These are phyloP conservation scores for Phytophthora syringae DNA, from an alignment of 352 stramenopile species.

Conservation along the genomic window DNA sequence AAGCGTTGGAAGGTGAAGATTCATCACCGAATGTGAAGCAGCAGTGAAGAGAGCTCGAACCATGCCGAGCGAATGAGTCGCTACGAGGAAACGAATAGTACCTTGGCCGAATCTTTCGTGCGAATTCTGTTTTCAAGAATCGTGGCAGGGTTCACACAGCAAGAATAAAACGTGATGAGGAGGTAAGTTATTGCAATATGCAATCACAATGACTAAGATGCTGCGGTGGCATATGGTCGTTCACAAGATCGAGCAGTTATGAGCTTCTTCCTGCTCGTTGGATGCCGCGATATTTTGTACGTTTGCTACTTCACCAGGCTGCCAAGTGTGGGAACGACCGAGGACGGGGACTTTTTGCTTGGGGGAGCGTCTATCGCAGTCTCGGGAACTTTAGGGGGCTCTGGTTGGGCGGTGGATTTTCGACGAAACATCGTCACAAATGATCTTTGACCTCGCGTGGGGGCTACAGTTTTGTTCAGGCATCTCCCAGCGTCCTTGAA, in stretches of 20 bases:
- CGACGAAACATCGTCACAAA: conserved; percentile 24
- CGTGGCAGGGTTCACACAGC: no score
- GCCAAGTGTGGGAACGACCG: conserved; percentile 28
- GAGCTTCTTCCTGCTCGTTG: conserved; percentile 28
- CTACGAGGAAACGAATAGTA: no score
- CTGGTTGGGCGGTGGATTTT: not conserved
- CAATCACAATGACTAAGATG: not conserved
- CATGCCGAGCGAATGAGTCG: no score
- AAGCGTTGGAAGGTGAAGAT: not conserved
- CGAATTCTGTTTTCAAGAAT: no score
- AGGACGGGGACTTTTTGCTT: conserved; percentile 15
- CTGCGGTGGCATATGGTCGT: no score
- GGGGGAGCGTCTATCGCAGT: no score
- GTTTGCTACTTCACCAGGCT: conserved; percentile 22
- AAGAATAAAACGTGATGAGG: no score
- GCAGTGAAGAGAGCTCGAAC: no score
- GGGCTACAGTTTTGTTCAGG: conserved; percentile 13
- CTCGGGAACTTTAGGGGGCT: not conserved
- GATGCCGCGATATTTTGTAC: conserved; percentile 28
- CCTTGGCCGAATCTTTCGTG: no score
- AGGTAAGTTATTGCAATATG: no score
- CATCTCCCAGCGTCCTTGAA: conserved; percentile 23
- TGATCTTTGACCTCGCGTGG: conserved; percentile 10
- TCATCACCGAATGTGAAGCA: no score
- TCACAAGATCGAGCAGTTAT: conserved; percentile 35